A percentile compares a stretch with the other conserved stretches of the same genome.
Evolutionary conservation across 129 eudicot genomes (phyloP).

Genomic region (Centaurea solstitialis): DNA sequence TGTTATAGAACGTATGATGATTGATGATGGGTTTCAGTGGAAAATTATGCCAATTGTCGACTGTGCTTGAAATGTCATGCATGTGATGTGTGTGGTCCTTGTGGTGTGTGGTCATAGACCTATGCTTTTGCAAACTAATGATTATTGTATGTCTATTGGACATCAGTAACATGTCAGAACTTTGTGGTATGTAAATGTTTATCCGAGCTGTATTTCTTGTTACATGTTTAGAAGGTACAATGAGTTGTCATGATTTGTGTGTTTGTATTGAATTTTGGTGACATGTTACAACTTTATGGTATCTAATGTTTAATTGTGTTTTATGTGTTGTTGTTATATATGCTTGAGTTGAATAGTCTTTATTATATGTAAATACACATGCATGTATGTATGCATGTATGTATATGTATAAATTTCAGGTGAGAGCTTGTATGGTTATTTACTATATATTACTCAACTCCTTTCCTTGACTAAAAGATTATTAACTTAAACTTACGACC

Average conservation of each 20-base stretch:
- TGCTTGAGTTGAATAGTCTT: background rate
- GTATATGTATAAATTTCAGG: background rate
- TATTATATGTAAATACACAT: background rate
- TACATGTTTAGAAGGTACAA: background rate
- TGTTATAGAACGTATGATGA: background rate
- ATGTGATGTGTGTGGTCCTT: conserved; percentile 12
- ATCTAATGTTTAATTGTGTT: background rate
- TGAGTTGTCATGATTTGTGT: background rate
- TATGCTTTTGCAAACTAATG: background rate
- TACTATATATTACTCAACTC: background rate
- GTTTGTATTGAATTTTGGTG: background rate
- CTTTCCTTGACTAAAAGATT: background rate
- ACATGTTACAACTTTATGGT: background rate
- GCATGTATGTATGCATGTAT: background rate
- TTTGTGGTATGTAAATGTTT: background rate
- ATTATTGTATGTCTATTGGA: background rate
- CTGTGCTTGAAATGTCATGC: background rate
- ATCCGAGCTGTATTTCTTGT: background rate
- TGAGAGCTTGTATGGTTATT: background rate
- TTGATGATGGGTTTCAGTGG: background rate
- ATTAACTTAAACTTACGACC: background rate
- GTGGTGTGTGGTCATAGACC: conserved; percentile 6
- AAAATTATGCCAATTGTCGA: background rate
- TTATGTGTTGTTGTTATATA: background rate
- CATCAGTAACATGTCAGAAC: background rate